Evolutionary conservation across 345 rosid species (phyloP), one percentile per base, ranked within the genome.

Genomic region (Cardamine resedifolia): DNA sequence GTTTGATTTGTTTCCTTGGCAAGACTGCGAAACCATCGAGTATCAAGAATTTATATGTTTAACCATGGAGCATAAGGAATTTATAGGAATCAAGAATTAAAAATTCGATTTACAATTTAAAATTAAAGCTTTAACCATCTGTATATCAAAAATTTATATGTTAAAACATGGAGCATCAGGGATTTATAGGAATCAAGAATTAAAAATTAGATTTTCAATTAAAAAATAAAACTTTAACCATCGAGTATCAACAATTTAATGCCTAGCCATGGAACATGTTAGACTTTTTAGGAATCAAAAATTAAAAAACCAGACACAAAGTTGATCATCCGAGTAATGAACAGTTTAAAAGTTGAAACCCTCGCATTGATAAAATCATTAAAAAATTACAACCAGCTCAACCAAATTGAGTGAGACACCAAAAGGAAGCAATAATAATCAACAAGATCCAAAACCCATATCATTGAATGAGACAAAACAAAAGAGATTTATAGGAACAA

Each of bases 11-110:
- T 82, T 82, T 41, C 66, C 78, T 20, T 81, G 49, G 57, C 50
- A 64, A 11, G 84, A 64, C 77, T 68, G 83, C 85, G 82, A 87
- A 41, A 41, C 45, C 18, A 41, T 15, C 1, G 45, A 14, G 43
- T 38, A 38, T 38, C 43, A 38, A 38, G 15, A 38, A 8, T 9
- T 33, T 33, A 33, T 33, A 9, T 33, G 38, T 33, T 8, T 33
- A 33, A 9, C 11, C 38, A 33, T 33, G 7, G 38, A 33, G n/a
- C n/a, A 38, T 38, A 1, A 4, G n/a, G 6, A 1, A 39, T 39
- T 12, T 39, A 12, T 39, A 39, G 44, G 16, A 39, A 39, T 12
- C 0, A 39, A 39, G 6, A 39, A 39, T 1, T 36, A 10, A 36
- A 33, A 33, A 8, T 2, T 36, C 0, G 15, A 38, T 33, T 33